Evolutionary conservation across 805 yeast genomes (phyloP).

Genomic region (Suhomyces vadensis): DNA sequence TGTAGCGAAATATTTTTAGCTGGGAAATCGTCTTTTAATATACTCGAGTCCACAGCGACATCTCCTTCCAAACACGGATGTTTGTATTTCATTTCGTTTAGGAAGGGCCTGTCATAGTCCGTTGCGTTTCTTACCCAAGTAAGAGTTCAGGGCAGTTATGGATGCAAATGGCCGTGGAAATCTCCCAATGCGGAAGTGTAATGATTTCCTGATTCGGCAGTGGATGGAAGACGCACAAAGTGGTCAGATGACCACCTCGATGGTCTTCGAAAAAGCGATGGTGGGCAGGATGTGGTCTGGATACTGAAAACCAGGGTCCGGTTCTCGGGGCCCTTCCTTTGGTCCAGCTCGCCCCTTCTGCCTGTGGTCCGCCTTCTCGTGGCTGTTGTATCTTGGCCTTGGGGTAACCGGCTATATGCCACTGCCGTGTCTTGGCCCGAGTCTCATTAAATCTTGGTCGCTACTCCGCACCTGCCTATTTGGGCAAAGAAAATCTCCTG

Average conservation of each 20-base stretch:
- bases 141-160: neutral
- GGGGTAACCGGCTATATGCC: neutral
- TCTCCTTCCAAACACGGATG: neutral
- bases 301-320: neutral
- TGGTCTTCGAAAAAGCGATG: neutral
- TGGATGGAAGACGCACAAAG: neutral
- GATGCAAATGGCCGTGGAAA: conserved; percentile 3
- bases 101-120: neutral
- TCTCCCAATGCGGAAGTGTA: conserved; percentile 11
- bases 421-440: neutral
- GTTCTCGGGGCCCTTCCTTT: neutral
- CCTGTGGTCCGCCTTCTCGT: too few species aligned
- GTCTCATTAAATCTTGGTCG: too few species aligned
- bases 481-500: conserved; percentile 3
- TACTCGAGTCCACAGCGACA: neutral
- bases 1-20: too few species aligned
- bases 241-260: neutral
- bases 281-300: neutral
- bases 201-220: conserved; percentile 6
- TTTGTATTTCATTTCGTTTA: neutral
- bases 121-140: conserved; percentile 1
- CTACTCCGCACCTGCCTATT: neutral
- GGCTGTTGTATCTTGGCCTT: neutral
- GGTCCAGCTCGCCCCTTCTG: too few species aligned
- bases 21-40: too few species aligned